Evolutionary conservation across 805 yeast genomes (phyloP).

Genomic region (Yueomyces sp.): DNA sequence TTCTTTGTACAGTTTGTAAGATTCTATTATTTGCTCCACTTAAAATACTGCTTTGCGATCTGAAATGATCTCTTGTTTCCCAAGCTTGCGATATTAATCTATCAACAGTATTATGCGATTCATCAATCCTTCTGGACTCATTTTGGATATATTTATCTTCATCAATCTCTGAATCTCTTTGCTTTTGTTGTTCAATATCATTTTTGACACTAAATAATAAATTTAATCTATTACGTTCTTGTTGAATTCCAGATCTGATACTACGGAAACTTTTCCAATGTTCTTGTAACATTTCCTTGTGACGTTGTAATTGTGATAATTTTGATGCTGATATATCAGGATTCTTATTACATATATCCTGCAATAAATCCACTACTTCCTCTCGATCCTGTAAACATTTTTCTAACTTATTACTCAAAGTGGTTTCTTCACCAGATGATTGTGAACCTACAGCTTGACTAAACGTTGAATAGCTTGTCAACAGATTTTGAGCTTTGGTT

Average conservation of each 20-base stretch:
- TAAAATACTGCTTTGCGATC: slow-evolving; percentile 54
- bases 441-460: slow-evolving; percentile 37
- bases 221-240: slow-evolving; percentile 67
- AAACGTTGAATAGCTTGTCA: slow-evolving; percentile 41
- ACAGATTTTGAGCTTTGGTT: slow-evolving; percentile 44
- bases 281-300: slow-evolving; percentile 60
- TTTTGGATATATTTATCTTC: slow-evolving; percentile 58
- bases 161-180: neutral
- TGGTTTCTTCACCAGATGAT: slow-evolving; percentile 35
- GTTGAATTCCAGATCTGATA: slow-evolving; percentile 43
- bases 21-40: slow-evolving; percentile 51
- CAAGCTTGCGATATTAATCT: slow-evolving; percentile 70
- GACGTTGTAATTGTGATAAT: slow-evolving; percentile 71
- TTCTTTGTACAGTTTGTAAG: slow-evolving; percentile 43
- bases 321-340: slow-evolving; percentile 54
- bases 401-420: slow-evolving; percentile 36
- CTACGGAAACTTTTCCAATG: slow-evolving; percentile 51
- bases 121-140: slow-evolving; percentile 62
- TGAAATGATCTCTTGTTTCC: slow-evolving; percentile 77
- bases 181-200: slow-evolving; percentile 61
- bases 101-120: slow-evolving; percentile 66
- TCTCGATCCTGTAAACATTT: slow-evolving; percentile 38
- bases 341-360: slow-evolving; percentile 41
- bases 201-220: slow-evolving; percentile 61
- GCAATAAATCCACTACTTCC: slow-evolving; percentile 36